Evolutionary conservation across 306 rosid genomes (phyloP), one percentile per base, ranked within the genome.

Genomic region (Sesbania bispinosa): DNA sequence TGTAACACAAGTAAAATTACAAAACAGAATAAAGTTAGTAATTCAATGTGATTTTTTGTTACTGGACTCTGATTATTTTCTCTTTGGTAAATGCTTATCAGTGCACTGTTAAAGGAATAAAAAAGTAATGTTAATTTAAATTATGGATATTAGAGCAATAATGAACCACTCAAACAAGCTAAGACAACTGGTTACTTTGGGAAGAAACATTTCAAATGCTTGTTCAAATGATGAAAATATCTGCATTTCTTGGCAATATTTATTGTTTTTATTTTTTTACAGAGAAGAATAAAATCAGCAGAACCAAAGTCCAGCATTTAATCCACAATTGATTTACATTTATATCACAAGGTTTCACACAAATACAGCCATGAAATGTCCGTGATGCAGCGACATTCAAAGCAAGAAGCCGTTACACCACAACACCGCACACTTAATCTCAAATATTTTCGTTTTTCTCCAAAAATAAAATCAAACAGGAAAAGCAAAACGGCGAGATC

Each of bases 391-490:
- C n/a, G n/a, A n/a, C n/a, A n/a, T n/a, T n/a, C n/a, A n/a, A n/a
- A n/a, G n/a, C n/a, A n/a, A n/a, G n/a, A n/a, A n/a, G n/a, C n/a
- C n/a, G n/a, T n/a, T n/a, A n/a, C n/a, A n/a, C n/a, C n/a, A n/a
- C n/a, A n/a, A n/a, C n/a, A n/a, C n/a, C n/a, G n/a, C 5, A 29
- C 7, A 10, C 27, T 8, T 6, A 23, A 64, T 39, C 59, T n/a
- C n/a, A n/a, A n/a, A n/a, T n/a, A 57, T 21, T 62, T 67, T 7
- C 35, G 15, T 1, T 19, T 52, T 42, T 27, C 16, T 0, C 24
- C 23, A 24, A 32, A 35, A 69, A 54, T n/a, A 32, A 69, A 64
- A 66, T 39, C 41, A 79, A 38, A 45, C 48, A 45, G n/a, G n/a
- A n/a, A 62, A 70, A 23, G 53, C 62, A 57, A 27, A 46, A 67